A percentile compares a stretch with the other conserved stretches of the same genome.
Evolutionary conservation across 2,329 filamentous ascomycete species (phyloP).

Genomic region (Hymenoscyphus salicellus): DNA sequence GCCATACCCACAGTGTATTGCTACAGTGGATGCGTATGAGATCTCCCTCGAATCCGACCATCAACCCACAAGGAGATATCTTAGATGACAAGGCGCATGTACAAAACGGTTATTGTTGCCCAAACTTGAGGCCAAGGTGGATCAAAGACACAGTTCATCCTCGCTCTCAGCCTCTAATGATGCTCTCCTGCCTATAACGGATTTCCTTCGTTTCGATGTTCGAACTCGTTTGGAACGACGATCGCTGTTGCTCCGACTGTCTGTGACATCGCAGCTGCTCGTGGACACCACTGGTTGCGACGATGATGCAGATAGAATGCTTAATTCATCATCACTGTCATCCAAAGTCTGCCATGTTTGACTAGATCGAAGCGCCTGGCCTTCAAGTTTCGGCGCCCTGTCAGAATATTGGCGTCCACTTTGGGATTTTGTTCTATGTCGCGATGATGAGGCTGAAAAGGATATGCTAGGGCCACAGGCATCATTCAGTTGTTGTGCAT

Average conservation of each 20-base stretch:
- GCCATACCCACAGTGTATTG: not conserved
- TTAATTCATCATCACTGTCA: constrained; percentile 35
- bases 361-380: constrained; percentile 21
- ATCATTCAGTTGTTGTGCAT: not conserved
- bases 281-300: constrained; percentile 13
- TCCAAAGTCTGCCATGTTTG: constrained; percentile 26
- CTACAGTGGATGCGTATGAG: not conserved
- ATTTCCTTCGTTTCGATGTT: constrained; percentile 8
- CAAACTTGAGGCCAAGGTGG: not conserved
- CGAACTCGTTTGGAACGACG: constrained; percentile 7
- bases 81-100: not conserved
- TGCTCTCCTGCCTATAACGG: not conserved
- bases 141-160: constrained; percentile 34
- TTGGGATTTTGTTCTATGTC: constrained; percentile 2
- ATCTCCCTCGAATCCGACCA: not conserved
- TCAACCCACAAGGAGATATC: not conserved
- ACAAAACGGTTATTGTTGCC: not conserved
- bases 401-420: constrained; percentile 3
- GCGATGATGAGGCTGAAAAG: constrained; percentile 11
- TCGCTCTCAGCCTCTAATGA: constrained; percentile 28
- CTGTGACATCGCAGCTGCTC: constrained; percentile 24
- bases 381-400: constrained; percentile 21
- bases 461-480: constrained; percentile 1
- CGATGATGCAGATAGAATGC: constrained; percentile 25
- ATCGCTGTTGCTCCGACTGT: constrained; percentile 7